These are phyloP conservation scores for Gossypioides kirkii DNA, from an alignment of 345 rosid species.

Conservation along the genomic window DNA sequence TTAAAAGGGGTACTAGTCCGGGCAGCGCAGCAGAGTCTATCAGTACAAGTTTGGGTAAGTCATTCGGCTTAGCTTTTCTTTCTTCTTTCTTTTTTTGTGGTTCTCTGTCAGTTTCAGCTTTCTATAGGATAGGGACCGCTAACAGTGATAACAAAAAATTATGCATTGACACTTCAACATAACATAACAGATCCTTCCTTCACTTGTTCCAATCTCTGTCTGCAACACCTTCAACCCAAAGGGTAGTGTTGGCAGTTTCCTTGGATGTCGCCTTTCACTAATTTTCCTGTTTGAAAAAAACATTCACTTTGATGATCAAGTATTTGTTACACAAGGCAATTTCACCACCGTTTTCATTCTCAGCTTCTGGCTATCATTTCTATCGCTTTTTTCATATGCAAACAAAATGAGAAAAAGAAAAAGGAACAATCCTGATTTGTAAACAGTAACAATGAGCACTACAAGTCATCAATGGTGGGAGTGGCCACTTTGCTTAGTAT, in stretches of 20 bases:
- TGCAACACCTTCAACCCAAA: too few species aligned
- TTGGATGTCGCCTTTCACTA: neutral
- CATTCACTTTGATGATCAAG: neutral
- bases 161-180: too few species aligned
- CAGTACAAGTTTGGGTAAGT: neutral
- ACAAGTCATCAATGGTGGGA: constrained; percentile 1
- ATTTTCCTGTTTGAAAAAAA: neutral
- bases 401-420: neutral
- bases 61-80: too few species aligned
- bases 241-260: neutral
- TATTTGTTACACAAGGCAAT: neutral
- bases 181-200: too few species aligned
- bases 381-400: neutral
- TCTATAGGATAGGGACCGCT: neutral
- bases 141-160: too few species aligned
- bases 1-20: neutral
- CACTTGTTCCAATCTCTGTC: too few species aligned
- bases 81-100: neutral
- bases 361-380: neutral
- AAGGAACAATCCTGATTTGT: neutral
- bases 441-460: neutral
- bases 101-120: neutral
- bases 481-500: neutral
- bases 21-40: neutral
- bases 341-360: neutral